Percentiles rank a stretch among this genome's conserved stretches.
These are phyloP conservation scores for Plasmodium coatneyi DNA, from an alignment of 169 alveolate species.

Conservation along the genomic window DNA sequence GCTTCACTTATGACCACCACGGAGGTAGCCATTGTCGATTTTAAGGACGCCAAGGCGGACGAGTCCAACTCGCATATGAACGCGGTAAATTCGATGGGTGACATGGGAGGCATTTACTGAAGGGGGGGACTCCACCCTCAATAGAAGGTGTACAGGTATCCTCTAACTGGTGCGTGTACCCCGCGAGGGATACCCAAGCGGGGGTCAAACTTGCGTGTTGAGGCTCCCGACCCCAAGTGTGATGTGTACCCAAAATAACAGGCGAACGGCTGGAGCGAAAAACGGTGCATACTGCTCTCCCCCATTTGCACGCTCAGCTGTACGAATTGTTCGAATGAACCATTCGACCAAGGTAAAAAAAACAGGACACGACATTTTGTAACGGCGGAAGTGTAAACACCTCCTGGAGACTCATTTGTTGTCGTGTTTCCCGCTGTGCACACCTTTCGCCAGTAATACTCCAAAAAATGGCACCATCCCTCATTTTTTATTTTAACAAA, in stretches of 20 bases:
- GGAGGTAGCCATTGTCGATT: constrained; percentile 95
- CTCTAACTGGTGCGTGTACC: not conserved
- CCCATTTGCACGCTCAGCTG: not conserved
- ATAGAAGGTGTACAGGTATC: not conserved
- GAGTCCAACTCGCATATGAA: constrained; percentile 72
- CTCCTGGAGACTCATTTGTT: not conserved
- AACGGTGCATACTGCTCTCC: not conserved
- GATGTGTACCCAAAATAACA: not conserved
- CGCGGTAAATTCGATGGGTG: constrained; percentile 76
- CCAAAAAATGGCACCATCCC: not conserved
- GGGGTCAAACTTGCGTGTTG: too few relatives aligned
- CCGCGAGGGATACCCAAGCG: not conserved
- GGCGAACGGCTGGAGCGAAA: not conserved
- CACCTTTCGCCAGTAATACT: not conserved
- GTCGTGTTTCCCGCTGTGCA: not conserved
- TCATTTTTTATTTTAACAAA: not conserved
- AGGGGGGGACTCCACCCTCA: not conserved
- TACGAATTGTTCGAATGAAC: not conserved
- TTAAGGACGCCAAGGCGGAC: constrained; percentile 79
- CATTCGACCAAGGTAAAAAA: not conserved
- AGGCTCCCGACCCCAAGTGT: not conserved
- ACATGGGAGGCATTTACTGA: constrained; percentile 82
- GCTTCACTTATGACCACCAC: constrained; percentile 98
- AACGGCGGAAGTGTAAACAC: not conserved
- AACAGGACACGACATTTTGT: not conserved